These are phyloP conservation scores for Suhomyces bolitotheri DNA, from an alignment of 1,139 yeast genomes.

Conservation along the genomic window DNA sequence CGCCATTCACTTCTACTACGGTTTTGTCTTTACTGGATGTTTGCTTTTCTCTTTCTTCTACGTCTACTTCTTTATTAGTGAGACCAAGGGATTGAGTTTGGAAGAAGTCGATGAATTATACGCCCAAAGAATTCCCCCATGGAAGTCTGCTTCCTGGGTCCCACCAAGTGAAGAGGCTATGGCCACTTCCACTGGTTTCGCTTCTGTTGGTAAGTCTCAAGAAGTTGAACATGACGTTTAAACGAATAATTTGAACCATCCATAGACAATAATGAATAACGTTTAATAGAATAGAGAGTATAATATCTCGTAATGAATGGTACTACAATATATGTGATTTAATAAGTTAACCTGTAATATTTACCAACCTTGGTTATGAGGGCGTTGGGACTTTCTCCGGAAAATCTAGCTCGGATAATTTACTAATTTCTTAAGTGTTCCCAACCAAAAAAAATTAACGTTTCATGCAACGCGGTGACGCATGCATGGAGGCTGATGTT, in stretches of 20 bases:
- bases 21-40: slow-evolving; percentile 29
- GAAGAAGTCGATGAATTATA: slow-evolving; percentile 72
- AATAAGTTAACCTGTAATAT: no score
- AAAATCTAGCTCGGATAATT: no score
- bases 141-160: slow-evolving; percentile 50
- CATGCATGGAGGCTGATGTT: no score
- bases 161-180: slow-evolving; percentile 40
- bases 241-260: slow-evolving; percentile 1
- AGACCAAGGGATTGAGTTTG: slow-evolving; percentile 65
- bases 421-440: no score
- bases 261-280: no score
- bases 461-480: no score
- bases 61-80: slow-evolving; percentile 59
- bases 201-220: slow-evolving; percentile 20
- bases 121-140: slow-evolving; percentile 44
- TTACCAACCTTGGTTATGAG: no score
- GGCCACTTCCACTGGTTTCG: slow-evolving; percentile 24
- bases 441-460: no score
- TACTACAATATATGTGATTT: no score
- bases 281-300: slow-evolving; percentile 2
- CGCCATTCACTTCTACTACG: slow-evolving; percentile 30
- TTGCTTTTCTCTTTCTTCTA: slow-evolving; percentile 38
- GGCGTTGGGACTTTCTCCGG: no score
- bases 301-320: no score
- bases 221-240: slow-evolving; percentile 4